These are phyloP conservation scores for Mallotus nudiflorus DNA, from an alignment of 345 rosid species.

Conservation along the genomic window DNA sequence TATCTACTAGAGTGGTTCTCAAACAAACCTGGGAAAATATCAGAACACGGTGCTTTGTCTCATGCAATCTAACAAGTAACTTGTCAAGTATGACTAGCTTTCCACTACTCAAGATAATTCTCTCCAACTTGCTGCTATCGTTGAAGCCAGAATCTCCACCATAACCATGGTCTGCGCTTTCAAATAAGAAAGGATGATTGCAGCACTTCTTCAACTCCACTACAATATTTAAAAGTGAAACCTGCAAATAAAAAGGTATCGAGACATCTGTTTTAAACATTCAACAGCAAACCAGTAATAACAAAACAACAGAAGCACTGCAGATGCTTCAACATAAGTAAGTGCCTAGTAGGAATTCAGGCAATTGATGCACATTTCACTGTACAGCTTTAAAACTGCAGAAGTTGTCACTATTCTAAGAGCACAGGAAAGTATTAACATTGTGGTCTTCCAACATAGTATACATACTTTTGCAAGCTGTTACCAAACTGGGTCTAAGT, in stretches of 20 bases:
- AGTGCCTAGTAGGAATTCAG: background rate
- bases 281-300: background rate
- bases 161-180: constrained; percentile 99
- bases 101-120: constrained; percentile 93
- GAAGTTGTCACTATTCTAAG: too few relatives aligned
- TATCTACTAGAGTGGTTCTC: background rate
- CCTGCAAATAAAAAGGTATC: constrained; percentile 42
- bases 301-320: background rate
- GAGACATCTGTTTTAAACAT: background rate
- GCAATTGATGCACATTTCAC: background rate
- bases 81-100: constrained; percentile 98
- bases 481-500: background rate
- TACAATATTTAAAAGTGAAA: constrained; percentile 95
- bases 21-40: constrained; percentile 92
- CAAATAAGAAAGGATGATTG: constrained; percentile 98
- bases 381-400: background rate
- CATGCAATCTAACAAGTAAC: constrained; percentile 85
- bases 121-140: constrained; percentile 84
- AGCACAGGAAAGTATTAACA: too few relatives aligned
- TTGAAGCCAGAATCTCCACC: constrained; percentile 68
- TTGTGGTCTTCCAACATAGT: background rate
- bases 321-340: too few relatives aligned
- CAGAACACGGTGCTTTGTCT: constrained; percentile 96
- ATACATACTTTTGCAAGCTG: background rate
- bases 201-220: constrained; percentile 99